phyloP scores from a whole-genome alignment of 768 basidiomycete species.

The Boletus tomentosulus region DNA sequence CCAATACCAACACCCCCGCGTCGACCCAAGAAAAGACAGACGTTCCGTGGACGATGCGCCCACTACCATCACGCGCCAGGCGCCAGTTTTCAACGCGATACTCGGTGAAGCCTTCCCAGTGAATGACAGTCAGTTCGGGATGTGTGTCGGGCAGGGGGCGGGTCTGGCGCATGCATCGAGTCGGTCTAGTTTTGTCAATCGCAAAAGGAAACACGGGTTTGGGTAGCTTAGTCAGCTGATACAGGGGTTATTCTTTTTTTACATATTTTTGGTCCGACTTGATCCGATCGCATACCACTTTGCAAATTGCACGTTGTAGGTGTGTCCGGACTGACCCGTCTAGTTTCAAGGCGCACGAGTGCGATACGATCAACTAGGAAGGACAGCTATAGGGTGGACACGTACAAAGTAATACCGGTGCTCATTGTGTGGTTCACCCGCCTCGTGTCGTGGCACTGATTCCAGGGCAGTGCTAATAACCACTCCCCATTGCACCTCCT shows the following conservation, averaged over 20 bases:
- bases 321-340: too few relatives aligned
- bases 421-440: neutral
- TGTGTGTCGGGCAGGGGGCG: slow-evolving; percentile 36
- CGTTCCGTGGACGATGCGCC: slow-evolving; percentile 29
- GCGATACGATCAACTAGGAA: neutral
- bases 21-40: slow-evolving; percentile 34
- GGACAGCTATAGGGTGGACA: neutral
- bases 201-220: neutral
- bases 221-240: neutral
- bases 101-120: slow-evolving; percentile 48
- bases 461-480: neutral
- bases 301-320: too few relatives aligned
- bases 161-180: slow-evolving; percentile 35
- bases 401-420: too few relatives aligned
- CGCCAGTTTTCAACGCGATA: slow-evolving; percentile 57
- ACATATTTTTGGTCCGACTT: neutral
- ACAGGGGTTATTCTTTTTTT: neutral
- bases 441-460: neutral
- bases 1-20: slow-evolving; percentile 23
- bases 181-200: too few relatives aligned
- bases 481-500: neutral
- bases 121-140: slow-evolving; percentile 51
- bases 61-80: slow-evolving; percentile 39
- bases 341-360: too few relatives aligned
- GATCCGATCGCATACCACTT: neutral